Base-by-base conservation (phyloP, 495 filamentous ascomycete genomes). In the Hypoxylon intermedium region DNA sequence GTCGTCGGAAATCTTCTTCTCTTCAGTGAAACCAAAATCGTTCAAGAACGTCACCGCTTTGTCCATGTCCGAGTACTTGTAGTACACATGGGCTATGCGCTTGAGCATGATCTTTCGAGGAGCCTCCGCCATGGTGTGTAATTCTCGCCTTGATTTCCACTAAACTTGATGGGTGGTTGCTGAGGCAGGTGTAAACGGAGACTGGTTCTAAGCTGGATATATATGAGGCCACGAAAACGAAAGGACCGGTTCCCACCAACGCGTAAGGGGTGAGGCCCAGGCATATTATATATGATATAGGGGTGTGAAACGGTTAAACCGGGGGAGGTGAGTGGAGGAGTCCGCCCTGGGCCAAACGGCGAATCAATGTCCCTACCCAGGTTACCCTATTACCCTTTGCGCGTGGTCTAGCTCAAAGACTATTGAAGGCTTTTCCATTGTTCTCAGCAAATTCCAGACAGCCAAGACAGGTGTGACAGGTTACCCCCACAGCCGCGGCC, bases 21-120 rank as follows among this genome's bases (percentile, higher is more conserved):
- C 68, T 30, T 80, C 72, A 9, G 64, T 65, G 67, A 88, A 81
- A 53, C 85, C 84, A 68, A 88, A 88, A 70, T 86, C 83, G 0
- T 73, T 65, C 6, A 80, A 67, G 60, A 87, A 87, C 30, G 70
- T 48, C 36, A 74, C 66, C 9, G 81, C 80, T 4, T 68, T 67
- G 3, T 78, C 75, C 36, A 85, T 69, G 56, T 83, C 65, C 26
- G 68, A 55, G 60, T 86, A 83, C 26, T 78, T 79, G 65, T 85
- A 86, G 69, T 78, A 82, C 37, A 86, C 82, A 44, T 86, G 81
- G 36, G 78, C 69, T 26, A 86, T 75, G 37, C 81, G 82, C 33
- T 74, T 73, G 15, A 87, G 75, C 47, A 74, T 73, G 63, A 86
- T 80, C 74, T 81, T 81, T 24, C 57, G 51, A 6, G 57, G 41